Conservation (phyloP, 805 yeast species). For the Starmerella riodocensis region DNA sequence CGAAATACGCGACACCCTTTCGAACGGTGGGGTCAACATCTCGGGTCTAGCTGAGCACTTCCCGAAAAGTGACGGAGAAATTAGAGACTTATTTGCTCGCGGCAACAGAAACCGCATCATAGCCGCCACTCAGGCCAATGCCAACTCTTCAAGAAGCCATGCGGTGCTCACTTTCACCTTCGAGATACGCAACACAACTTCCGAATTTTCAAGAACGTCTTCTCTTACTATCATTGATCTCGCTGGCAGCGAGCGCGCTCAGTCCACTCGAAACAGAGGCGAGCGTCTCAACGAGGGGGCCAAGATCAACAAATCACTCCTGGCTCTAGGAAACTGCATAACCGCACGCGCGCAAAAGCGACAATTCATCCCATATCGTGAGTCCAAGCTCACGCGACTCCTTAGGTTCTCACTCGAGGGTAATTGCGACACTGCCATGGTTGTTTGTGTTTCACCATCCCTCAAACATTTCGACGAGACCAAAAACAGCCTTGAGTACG, state of each 20-base stretch:
- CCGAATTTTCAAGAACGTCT: constrained; percentile 31
- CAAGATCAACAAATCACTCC: constrained; percentile 71
- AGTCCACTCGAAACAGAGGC: constrained; percentile 77
- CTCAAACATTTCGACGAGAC: constrained; percentile 86
- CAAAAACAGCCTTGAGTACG: constrained; percentile 76
- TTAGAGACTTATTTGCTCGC: constrained; percentile 10
- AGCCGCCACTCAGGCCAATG: constrained; percentile 83
- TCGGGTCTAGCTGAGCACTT: constrained; percentile 52
- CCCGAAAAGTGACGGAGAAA: constrained; percentile 32
- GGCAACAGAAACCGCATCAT: constrained; percentile 40
- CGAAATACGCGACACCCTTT: constrained; percentile 48
- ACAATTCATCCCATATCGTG: constrained; percentile 78
- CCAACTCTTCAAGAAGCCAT: constrained; percentile 82
- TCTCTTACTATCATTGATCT: constrained; percentile 74
- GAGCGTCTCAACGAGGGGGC: constrained; percentile 80
- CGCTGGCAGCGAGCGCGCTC: constrained; percentile 92
- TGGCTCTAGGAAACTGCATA: constrained; percentile 88
- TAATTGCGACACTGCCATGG: constrained; percentile 89
- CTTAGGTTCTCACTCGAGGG: constrained; percentile 86
- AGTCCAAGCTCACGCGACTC: constrained; percentile 76
- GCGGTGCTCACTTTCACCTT: constrained; percentile 80
- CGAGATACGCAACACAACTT: background rate
- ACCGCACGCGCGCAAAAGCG: constrained; percentile 55
- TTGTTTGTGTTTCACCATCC: constrained; percentile 84
- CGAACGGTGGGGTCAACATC: constrained; percentile 50